Evolutionary conservation across 208 protist genomes (phyloP).

Genomic region (Wallacemonas sp.): DNA sequence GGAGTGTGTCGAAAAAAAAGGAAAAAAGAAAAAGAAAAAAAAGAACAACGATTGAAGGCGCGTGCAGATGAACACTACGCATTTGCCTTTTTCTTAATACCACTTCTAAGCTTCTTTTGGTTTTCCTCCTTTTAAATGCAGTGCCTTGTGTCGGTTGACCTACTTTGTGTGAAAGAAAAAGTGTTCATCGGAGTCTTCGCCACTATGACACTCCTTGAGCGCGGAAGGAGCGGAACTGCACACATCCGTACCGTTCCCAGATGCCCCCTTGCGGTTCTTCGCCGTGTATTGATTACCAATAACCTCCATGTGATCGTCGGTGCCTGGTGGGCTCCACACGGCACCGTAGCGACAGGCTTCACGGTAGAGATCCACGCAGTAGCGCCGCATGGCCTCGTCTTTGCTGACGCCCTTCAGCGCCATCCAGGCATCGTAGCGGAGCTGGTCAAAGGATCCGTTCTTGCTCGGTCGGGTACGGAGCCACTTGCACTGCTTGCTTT

Average conservation of each 20-base stretch:
- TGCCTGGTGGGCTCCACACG: slow-evolving; percentile 40
- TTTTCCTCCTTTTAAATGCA: no score
- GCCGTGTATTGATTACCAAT: slow-evolving; percentile 32
- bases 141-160: no score
- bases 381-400: slow-evolving; percentile 11
- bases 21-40: slow-evolving; percentile 8
- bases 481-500: slow-evolving; percentile 19
- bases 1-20: no score
- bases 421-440: slow-evolving; percentile 20
- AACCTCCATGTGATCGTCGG: slow-evolving; percentile 34
- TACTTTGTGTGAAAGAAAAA: background rate
- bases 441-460: slow-evolving; percentile 32
- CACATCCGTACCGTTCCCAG: background rate
- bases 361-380: slow-evolving; percentile 33
- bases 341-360: slow-evolving; percentile 30
- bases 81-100: background rate
- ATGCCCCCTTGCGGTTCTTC: slow-evolving; percentile 6
- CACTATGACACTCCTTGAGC: background rate
- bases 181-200: slow-evolving; percentile 2
- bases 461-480: slow-evolving; percentile 30
- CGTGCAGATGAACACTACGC: no score
- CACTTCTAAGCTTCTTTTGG: no score
- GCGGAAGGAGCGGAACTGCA: slow-evolving; percentile 2
- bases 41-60: slow-evolving; percentile 1
- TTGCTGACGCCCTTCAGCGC: background rate